These are phyloP conservation scores for Pyrus betulifolia DNA, from an alignment of 306 rosid species.

Conservation along the genomic window DNA sequence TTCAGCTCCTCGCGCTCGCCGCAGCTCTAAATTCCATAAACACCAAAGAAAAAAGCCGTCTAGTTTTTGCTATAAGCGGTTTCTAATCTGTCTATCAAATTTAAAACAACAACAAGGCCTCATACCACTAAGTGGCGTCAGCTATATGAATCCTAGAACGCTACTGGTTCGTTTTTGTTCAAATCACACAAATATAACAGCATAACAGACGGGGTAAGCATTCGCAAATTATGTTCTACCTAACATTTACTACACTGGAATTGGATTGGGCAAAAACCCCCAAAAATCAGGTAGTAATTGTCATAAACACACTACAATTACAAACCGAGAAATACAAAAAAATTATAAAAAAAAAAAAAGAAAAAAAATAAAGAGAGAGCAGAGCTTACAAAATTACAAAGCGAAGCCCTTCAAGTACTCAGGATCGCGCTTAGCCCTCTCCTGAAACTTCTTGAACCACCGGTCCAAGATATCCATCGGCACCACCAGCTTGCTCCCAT, in stretches of 20 bases:
- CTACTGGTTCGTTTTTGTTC: too few species aligned
- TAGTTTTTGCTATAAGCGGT: too few species aligned
- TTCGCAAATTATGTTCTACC: too few species aligned
- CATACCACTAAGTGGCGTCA: too few species aligned
- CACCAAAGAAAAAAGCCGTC: background rate
- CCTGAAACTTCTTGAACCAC: constrained; percentile 91
- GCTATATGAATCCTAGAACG: too few species aligned
- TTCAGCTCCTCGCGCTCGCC: background rate
- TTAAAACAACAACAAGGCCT: too few species aligned
- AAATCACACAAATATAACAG: too few species aligned
- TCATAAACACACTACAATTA: background rate
- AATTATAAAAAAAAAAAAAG: background rate
- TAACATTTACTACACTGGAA: too few species aligned
- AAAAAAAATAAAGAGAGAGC: background rate
- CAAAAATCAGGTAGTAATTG: background rate
- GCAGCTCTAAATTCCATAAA: background rate
- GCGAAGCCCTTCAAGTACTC: constrained; percentile 70
- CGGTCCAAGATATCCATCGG: constrained; percentile 91
- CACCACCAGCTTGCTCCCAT: constrained; percentile 73
- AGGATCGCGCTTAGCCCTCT: constrained; percentile 77
- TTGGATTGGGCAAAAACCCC: background rate
- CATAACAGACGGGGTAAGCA: too few species aligned
- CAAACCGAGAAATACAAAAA: too few species aligned
- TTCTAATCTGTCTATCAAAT: too few species aligned
- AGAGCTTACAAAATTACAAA: constrained; percentile 2